Conservation (phyloP, 495 filamentous ascomycete species). For the Xylaria cubensis region DNA sequence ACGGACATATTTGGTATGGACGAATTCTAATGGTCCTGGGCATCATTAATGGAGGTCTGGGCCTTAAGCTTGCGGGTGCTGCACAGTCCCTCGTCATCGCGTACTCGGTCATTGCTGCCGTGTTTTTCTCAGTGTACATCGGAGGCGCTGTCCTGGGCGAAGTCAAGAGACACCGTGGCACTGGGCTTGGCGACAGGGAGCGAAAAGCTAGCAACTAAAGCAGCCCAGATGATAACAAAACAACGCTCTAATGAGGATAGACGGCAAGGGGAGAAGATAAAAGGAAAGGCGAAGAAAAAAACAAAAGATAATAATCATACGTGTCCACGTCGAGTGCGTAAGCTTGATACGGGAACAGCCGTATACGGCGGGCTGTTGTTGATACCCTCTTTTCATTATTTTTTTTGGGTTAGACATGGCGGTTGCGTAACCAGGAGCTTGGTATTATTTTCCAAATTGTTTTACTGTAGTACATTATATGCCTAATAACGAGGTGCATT, state of each 20-base stretch:
- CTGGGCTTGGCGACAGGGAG: not conserved
- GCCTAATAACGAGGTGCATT: not conserved
- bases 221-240: not conserved
- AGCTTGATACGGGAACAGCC: not conserved
- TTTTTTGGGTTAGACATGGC: not conserved
- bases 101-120: constrained; percentile 64
- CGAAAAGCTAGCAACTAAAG: constrained; percentile 18
- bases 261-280: not conserved
- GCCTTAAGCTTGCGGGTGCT: constrained; percentile 59
- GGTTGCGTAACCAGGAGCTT: not conserved
- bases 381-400: constrained; percentile 5
- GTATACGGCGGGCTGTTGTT: not conserved
- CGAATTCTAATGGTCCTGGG: constrained; percentile 67
- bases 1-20: constrained; percentile 74
- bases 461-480: not conserved
- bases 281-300: not conserved
- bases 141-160: constrained; percentile 35
- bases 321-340: not conserved
- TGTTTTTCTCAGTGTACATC: constrained; percentile 56
- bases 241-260: constrained; percentile 9
- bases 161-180: constrained; percentile 24
- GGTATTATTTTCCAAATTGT: not conserved
- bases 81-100: constrained; percentile 57
- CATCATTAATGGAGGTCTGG: constrained; percentile 74
- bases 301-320: not conserved